Base-by-base conservation (phyloP, 495 filamentous ascomycete genomes). In the Tuber calosporum region DNA sequence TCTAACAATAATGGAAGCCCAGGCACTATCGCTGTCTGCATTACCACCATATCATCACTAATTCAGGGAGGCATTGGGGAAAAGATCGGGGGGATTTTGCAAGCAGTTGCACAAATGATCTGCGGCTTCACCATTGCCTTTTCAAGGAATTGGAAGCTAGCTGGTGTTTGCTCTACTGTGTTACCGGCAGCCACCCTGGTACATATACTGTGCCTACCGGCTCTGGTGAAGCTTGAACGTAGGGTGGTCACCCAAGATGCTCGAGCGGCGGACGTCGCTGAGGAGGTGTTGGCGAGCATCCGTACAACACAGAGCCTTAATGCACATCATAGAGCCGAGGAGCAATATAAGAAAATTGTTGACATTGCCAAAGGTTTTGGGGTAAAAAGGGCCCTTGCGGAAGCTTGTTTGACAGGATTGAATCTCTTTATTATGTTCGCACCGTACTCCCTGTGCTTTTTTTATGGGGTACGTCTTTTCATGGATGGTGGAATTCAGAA, bases 41-140 rank as follows among this genome's bases (percentile, higher is more conserved):
- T 91, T 75, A 90, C 89, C 15, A 84, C 86, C 15, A 86, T 87
- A 0, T 86, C 88, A n/a, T 90, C 90, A 72, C 83, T 86, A 0
- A 83, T 92, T 40, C 89, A 92, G 69, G 82, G 87, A 37, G 89
- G 89, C 45, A 88, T 92, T 53, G 90, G 89, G 2, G 88, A 90
- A 74, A 87, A 87, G 72, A 82, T 89, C 6, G 85, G 84, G 1
- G 82, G 80, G 6, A 79, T 88, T 9, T 79, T 89, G 26, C 88
- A 89, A 79, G 86, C 83, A 34, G 69, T 84, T 5, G 82, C 87
- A 0, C 82, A 86, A 30, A 77, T 88, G 39, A 67, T 87, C 9
- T 78, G 85, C 0, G 85, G 87, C 0, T 80, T 87, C 34, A 77
- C 86, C 43, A 85, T 90, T 43, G 87, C 86, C 7, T 86, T 86